These are phyloP conservation scores for Barnettozyma salicaria DNA, from an alignment of 805 yeast species.

Conservation along the genomic window DNA sequence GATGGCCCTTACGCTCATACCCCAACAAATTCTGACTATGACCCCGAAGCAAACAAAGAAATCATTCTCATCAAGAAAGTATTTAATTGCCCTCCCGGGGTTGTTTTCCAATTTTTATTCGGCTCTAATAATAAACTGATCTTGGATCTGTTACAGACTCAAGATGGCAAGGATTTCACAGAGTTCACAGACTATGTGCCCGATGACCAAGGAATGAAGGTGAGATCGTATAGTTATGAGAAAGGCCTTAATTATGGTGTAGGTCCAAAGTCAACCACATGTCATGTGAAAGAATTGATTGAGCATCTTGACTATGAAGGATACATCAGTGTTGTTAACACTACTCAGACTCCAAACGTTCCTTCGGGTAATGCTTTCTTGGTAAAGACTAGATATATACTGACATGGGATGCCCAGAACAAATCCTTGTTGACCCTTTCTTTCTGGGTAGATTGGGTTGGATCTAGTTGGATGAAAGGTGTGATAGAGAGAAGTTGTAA, in stretches of 20 bases:
- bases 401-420: slow-evolving; percentile 70
- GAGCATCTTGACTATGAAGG: slow-evolving; percentile 47
- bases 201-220: slow-evolving; percentile 36
- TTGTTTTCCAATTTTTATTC: slow-evolving; percentile 62
- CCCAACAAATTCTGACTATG: slow-evolving; percentile 46
- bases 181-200: slow-evolving; percentile 29
- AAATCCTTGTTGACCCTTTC: slow-evolving; percentile 56
- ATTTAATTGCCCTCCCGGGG: slow-evolving; percentile 70
- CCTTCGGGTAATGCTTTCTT: slow-evolving; percentile 85
- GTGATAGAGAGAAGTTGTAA: slow-evolving; percentile 81
- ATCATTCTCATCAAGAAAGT: slow-evolving; percentile 45
- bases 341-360: slow-evolving; percentile 83
- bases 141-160: slow-evolving; percentile 34
- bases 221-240: slow-evolving; percentile 56
- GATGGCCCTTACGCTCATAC: slow-evolving; percentile 62
- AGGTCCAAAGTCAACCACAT: slow-evolving; percentile 89
- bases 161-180: slow-evolving; percentile 33
- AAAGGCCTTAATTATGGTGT: slow-evolving; percentile 75
- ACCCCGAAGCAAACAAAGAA: slow-evolving; percentile 43
- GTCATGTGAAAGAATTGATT: slow-evolving; percentile 56
- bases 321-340: slow-evolving; percentile 53
- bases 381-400: slow-evolving; percentile 63
- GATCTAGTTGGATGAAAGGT: slow-evolving; percentile 85
- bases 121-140: slow-evolving; percentile 49
- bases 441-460: slow-evolving; percentile 84